phyloP scores from a whole-genome alignment of 2,329 filamentous ascomycete genomes.

The Aspergillus texensis region DNA sequence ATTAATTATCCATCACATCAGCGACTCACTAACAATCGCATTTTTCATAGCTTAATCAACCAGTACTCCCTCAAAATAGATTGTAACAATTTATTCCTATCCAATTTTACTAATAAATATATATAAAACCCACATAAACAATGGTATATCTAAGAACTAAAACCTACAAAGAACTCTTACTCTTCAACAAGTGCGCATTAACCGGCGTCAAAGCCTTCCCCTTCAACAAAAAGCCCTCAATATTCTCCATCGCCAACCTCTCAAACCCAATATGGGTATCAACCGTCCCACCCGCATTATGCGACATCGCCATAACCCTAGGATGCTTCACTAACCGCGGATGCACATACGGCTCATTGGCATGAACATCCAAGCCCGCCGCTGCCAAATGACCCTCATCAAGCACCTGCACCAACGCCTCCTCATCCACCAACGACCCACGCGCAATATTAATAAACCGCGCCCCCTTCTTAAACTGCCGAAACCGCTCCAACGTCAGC shows the following conservation, averaged over 20 bases:
- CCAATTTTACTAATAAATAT: fast-evolving
- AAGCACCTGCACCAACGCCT: constrained; percentile 51
- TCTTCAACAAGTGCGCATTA: constrained; percentile 59
- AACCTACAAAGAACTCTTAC: constrained; percentile 18
- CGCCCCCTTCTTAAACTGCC: constrained; percentile 51
- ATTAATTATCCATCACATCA: too few species aligned
- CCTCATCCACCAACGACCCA: constrained; percentile 54
- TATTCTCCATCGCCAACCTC: constrained; percentile 50
- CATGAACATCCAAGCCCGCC: constrained; percentile 59
- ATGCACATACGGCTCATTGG: constrained; percentile 56
- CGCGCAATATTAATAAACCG: constrained; percentile 57
- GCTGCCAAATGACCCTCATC: constrained; percentile 50
- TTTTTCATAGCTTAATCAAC: too few species aligned
- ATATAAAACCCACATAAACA: neutral
- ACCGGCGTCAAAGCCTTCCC: constrained; percentile 56
- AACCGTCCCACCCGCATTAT: constrained; percentile 54
- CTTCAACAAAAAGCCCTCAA: constrained; percentile 35
- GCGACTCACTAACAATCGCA: too few species aligned
- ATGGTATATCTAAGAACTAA: neutral
- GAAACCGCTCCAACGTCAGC: constrained; percentile 47
- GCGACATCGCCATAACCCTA: constrained; percentile 50
- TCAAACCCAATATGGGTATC: constrained; percentile 56
- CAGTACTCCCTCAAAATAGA: too few species aligned
- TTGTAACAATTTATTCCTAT: too few species aligned
- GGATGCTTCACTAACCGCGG: constrained; percentile 42